A percentile compares a stretch with the other conserved stretches of the same genome.
These are phyloP conservation scores for Arthroderma sp. DNA, from an alignment of 2,329 filamentous ascomycete genomes.

Conservation along the genomic window DNA sequence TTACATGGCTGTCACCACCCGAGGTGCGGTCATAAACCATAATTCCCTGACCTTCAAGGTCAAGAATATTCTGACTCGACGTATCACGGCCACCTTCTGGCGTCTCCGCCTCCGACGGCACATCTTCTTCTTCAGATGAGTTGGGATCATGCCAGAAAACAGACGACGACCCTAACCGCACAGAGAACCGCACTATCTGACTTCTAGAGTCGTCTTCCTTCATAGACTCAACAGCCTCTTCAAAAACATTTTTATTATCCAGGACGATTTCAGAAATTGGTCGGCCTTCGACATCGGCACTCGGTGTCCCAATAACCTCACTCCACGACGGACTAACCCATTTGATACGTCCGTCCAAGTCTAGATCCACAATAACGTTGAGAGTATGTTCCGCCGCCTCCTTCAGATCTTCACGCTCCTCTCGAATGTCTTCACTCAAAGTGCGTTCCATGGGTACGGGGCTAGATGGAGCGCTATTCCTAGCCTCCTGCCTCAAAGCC, in stretches of 20 bases:
- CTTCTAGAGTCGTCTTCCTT: slow-evolving; percentile 86
- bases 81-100: slow-evolving; percentile 24
- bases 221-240: slow-evolving; percentile 75
- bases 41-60: slow-evolving; percentile 91
- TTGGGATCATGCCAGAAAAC: slow-evolving; percentile 37
- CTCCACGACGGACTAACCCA: slow-evolving; percentile 97
- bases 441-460: slow-evolving; percentile 42
- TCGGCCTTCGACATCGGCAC: slow-evolving; percentile 59
- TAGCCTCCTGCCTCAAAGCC: slow-evolving; percentile 32
- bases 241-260: slow-evolving; percentile 67
- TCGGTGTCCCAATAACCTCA: slow-evolving; percentile 73
- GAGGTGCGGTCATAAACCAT: slow-evolving; percentile 90
- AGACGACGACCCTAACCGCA: slow-evolving; percentile 56
- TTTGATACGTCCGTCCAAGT: slow-evolving; percentile 76
- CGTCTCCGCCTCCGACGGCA: slow-evolving; percentile 12
- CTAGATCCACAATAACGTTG: slow-evolving; percentile 91
- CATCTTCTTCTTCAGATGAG: slow-evolving; percentile 4
- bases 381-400: slow-evolving; percentile 92
- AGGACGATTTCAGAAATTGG: slow-evolving; percentile 70
- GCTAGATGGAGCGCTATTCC: slow-evolving; percentile 18
- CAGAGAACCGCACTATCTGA: slow-evolving; percentile 71
- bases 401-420: slow-evolving; percentile 84
- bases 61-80: slow-evolving; percentile 43
- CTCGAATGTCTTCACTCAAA: slow-evolving; percentile 77
- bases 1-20: slow-evolving; percentile 78